Percentiles rank a stretch among this genome's conserved stretches.
Conservation (phyloP, 2,329 filamentous ascomycete genomes). For the Cladosporium velox region DNA sequence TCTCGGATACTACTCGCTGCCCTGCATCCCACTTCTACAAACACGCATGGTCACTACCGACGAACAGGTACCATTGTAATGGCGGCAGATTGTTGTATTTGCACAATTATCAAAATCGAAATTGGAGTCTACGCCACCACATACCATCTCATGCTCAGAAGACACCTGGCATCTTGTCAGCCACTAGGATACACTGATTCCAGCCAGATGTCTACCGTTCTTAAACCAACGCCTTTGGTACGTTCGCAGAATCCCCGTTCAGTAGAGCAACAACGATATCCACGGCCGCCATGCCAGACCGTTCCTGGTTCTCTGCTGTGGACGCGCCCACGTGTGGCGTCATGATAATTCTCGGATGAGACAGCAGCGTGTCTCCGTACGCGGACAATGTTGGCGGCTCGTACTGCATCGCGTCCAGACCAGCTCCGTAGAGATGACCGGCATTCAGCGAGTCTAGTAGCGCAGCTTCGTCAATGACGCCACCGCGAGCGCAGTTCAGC, state of each 20-base stretch:
- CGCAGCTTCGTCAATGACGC: conserved; percentile 38
- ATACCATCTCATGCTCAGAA: background rate
- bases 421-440: conserved; percentile 37
- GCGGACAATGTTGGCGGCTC: conserved; percentile 36
- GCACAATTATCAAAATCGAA: background rate
- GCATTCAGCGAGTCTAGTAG: conserved; percentile 32
- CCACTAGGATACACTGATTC: background rate
- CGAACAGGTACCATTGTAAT: background rate
- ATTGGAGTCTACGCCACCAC: background rate
- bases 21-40: background rate
- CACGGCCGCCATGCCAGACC: conserved; percentile 41
- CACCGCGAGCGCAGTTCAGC: conserved; percentile 39
- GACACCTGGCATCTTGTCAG: background rate
- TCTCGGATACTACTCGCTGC: background rate
- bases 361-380: conserved; percentile 32
- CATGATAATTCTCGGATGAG: conserved; percentile 38
- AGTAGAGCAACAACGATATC: conserved; percentile 25
- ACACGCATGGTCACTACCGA: background rate
- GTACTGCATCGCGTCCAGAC: conserved; percentile 34
- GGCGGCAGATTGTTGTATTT: background rate
- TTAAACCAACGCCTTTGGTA: background rate
- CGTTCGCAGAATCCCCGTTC: background rate
- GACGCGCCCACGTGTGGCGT: conserved; percentile 53
- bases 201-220: background rate
- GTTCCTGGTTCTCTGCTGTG: conserved; percentile 43